Percentiles rank a stretch among this genome's conserved stretches.
Conservation (phyloP, 2,329 filamentous ascomycete species). For the Colletotrichum scovillei region DNA sequence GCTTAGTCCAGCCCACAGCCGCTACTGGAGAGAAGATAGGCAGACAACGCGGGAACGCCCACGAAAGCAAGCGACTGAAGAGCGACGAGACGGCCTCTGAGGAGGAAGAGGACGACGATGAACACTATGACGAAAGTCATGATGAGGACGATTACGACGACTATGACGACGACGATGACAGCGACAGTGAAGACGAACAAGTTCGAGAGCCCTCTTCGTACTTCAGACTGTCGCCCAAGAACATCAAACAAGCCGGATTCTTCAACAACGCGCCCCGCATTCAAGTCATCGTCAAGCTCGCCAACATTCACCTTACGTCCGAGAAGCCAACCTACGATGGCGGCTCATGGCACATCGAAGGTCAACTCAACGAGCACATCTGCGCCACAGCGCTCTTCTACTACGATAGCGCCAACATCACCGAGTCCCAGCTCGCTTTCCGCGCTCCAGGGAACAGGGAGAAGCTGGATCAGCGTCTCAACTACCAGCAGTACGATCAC, state of each 20-base stretch:
- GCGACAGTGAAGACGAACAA: conserved; percentile 25
- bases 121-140: conserved; percentile 39
- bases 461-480: conserved; percentile 39
- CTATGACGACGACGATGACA: conserved; percentile 23
- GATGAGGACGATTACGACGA: conserved; percentile 35
- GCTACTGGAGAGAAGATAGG: background rate
- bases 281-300: conserved; percentile 73
- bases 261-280: conserved; percentile 49
- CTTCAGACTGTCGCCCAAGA: conserved; percentile 31
- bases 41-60: background rate
- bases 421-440: conserved; percentile 62
- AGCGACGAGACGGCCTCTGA: conserved; percentile 38
- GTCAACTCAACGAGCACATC: conserved; percentile 71
- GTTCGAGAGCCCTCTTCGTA: conserved; percentile 43
- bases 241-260: conserved; percentile 44
- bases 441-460: conserved; percentile 51
- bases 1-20: background rate
- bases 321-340: conserved; percentile 65
- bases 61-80: background rate
- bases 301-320: conserved; percentile 70
- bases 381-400: conserved; percentile 73
- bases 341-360: conserved; percentile 67
- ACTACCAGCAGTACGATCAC: conserved; percentile 47
- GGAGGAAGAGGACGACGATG: conserved; percentile 37
- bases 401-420: conserved; percentile 70